Evolutionary conservation across 495 filamentous ascomycete genomes (phyloP).

Genomic region (Pyrenula massariospora): DNA sequence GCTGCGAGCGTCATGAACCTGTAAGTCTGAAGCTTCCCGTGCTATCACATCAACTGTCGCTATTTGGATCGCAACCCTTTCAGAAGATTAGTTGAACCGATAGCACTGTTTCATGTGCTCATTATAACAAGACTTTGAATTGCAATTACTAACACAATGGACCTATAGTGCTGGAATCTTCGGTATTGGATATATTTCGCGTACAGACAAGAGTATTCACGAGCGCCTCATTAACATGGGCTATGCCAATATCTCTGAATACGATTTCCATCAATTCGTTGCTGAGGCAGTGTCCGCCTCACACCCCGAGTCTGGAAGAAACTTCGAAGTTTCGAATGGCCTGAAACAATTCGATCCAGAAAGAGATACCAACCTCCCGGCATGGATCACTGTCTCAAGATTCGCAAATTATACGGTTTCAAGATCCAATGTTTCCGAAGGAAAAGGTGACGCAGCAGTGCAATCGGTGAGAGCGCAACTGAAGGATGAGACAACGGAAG

Average conservation of each 20-base stretch:
- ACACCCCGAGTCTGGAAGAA: neutral
- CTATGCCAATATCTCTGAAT: conserved; percentile 15
- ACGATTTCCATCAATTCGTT: conserved; percentile 31
- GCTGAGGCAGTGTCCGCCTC: conserved; percentile 2
- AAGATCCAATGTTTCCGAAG: neutral
- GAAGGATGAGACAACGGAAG: neutral
- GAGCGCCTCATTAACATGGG: neutral
- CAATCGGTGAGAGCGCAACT: neutral
- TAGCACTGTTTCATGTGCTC: too few relatives aligned
- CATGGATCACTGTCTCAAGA: conserved; percentile 1
- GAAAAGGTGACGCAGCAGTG: neutral
- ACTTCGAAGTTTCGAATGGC: conserved; percentile 3
- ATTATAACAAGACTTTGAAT: too few relatives aligned
- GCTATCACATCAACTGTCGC: too few relatives aligned
- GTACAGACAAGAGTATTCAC: neutral
- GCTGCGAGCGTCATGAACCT: neutral
- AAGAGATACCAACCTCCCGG: neutral
- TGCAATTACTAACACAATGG: neutral
- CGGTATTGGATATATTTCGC: neutral
- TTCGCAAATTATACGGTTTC: conserved; percentile 1
- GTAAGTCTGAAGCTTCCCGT: too few relatives aligned
- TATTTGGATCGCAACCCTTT: too few relatives aligned
- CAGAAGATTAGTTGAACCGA: too few relatives aligned
- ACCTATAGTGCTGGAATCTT: neutral
- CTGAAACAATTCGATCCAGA: neutral